These are phyloP conservation scores for Centella asiatica DNA, from an alignment of 129 eudicot species.

Conservation along the genomic window DNA sequence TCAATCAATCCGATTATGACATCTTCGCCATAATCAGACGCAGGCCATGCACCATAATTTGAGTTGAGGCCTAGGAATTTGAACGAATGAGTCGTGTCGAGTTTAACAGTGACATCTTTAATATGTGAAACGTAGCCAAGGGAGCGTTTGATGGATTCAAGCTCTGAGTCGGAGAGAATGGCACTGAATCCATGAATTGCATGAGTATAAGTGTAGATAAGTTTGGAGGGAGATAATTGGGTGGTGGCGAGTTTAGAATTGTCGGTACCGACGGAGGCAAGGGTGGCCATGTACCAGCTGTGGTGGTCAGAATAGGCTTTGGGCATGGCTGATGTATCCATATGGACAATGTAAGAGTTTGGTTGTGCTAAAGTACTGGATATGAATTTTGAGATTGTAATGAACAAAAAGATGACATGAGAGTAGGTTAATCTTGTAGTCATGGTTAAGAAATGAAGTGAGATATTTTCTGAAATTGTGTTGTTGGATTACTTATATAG, in stretches of 20 bases:
- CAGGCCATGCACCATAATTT: slow-evolving; percentile 56
- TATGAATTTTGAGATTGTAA: slow-evolving; percentile 6
- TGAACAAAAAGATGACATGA: slow-evolving; percentile 26
- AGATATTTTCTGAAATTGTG: slow-evolving; percentile 11
- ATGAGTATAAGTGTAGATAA: slow-evolving; percentile 49
- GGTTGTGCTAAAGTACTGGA: slow-evolving; percentile 15
- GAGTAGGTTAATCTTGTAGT: slow-evolving; percentile 28
- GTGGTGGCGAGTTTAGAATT: slow-evolving; percentile 4
- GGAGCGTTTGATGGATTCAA: slow-evolving; percentile 31
- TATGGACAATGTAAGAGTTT: slow-evolving; percentile 61
- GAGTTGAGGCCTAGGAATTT: slow-evolving; percentile 63
- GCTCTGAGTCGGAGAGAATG: slow-evolving; percentile 48
- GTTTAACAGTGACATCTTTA: slow-evolving; percentile 31
- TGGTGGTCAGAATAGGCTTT: slow-evolving; percentile 57
- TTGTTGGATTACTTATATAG: slow-evolving; percentile 19
- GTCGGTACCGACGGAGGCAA: slow-evolving; percentile 33
- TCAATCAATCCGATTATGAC: slow-evolving; percentile 73
- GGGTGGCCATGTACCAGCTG: slow-evolving; percentile 58
- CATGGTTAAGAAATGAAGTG: slow-evolving; percentile 28
- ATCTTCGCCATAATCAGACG: slow-evolving; percentile 36
- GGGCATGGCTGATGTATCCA: slow-evolving; percentile 80
- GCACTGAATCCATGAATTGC: slow-evolving; percentile 77
- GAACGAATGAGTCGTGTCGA: slow-evolving; percentile 59
- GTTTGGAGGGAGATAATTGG: slow-evolving; percentile 25
- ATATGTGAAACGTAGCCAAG: slow-evolving; percentile 48